Evolutionary conservation across 305 asterid species (phyloP).

Genomic region (Stenogyne calaminthoides): DNA sequence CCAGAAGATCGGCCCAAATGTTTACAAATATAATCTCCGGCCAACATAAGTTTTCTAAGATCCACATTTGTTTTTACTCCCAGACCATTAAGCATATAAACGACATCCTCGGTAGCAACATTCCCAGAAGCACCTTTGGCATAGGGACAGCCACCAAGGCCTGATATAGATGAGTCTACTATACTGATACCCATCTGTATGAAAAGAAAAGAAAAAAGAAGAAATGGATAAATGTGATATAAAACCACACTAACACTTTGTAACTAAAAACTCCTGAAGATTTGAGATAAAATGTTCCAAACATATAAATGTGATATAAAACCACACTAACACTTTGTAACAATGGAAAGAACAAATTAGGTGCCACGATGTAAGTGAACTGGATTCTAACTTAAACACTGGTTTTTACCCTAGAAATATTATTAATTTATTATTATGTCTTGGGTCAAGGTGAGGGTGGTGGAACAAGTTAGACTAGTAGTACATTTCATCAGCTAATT

Average conservation of each 20-base stretch:
- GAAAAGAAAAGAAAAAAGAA: not conserved
- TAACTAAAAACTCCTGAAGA: not conserved
- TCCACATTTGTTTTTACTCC: constrained; percentile 79
- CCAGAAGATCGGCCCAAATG: constrained; percentile 74
- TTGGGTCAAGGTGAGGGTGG: not conserved
- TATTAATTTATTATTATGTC: too few species aligned
- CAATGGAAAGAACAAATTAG: not conserved
- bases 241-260: not conserved
- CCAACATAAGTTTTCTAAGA: constrained; percentile 62
- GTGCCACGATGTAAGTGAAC: not conserved
- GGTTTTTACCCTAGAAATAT: not conserved
- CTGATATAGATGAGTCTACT: constrained; percentile 81
- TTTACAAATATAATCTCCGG: constrained; percentile 77
- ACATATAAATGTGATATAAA: not conserved
- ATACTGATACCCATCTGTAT: constrained; percentile 80
- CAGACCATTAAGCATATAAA: constrained; percentile 80
- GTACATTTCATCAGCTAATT: not conserved
- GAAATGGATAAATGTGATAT: not conserved
- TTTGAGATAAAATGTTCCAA: not conserved
- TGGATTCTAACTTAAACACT: not conserved
- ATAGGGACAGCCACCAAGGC: constrained; percentile 91
- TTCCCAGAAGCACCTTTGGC: constrained; percentile 97
- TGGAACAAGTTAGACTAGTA: not conserved
- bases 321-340: not conserved
- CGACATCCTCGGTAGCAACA: constrained; percentile 94